Evolutionary conservation across 1,284 basidiomycete species (phyloP), one percentile per base, ranked within the genome.

Genomic region (Waitea zeae): DNA sequence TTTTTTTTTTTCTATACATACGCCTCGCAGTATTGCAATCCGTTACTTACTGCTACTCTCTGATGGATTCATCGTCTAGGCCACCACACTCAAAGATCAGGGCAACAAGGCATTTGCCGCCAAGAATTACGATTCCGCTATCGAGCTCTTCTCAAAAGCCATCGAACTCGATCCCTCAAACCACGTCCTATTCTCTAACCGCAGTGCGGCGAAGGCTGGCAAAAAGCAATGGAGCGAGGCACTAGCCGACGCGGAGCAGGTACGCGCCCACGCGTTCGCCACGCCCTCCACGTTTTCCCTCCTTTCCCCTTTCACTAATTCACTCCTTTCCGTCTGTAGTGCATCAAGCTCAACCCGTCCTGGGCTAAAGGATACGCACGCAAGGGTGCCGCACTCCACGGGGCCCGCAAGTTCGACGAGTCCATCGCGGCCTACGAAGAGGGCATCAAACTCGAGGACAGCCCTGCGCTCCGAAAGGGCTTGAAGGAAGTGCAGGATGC

Each of bases 41-140:
- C n/a, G n/a, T n/a, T n/a, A n/a, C n/a, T n/a, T n/a, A n/a, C n/a
- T n/a, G n/a, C n/a, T n/a, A n/a, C n/a, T n/a, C n/a, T n/a, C n/a
- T n/a, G n/a, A n/a, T n/a, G n/a, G n/a, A n/a, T n/a, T n/a, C n/a
- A n/a, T n/a, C n/a, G n/a, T n/a, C n/a, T n/a, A 30, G 29, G 29
- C 15, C 9, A 15, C 28, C 52, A 58, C 72, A 42, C 67, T 90
- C 50, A 95, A 97, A 65, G 83, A 89, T 48, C 73, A 79, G 53
- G 92, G 92, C 50, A 97, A 97, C 70, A 92, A 92, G 55, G 87
- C 87, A 27, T 96, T 97, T 61, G 67, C 82, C 22, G 84, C 87
- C 37, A 96, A 93, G 56, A 75, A 95, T 50, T 96, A 83, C 58
- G 76, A 86, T 56, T 74, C 70, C 41, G 92, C 92, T 7, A 87